Evolutionary conservation across 768 basidiomycete genomes (phyloP), one percentile per base, ranked within the genome.

Genomic region (Paxillus ammoniavirescens): DNA sequence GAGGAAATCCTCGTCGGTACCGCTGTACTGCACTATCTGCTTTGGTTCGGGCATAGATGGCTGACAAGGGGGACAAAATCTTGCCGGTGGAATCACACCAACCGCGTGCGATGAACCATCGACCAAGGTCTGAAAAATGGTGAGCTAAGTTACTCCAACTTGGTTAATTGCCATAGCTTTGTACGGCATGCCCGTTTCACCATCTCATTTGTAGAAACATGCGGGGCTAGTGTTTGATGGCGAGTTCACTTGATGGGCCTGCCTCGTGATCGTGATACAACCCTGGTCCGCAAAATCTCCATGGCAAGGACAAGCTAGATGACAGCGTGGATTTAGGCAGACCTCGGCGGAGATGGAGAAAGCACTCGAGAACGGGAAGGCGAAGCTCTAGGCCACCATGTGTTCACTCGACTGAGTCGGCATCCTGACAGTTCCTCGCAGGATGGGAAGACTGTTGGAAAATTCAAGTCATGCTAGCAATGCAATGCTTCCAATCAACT

Each of bases 1-100:
- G 72, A 77, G 26, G 71, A 81, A 40, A 60, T 81, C 26, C 80
- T 76, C 59, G 67, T 82, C 30, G 80, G 26, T 26, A 26, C 79
- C 0, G 80, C 79, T 13, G 82, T 82, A 60, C 66, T 80, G 35
- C 67, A 72, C 71, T 69, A 47, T 31, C 7, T 30, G 5, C 10
- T n/a, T 28, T 35, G 30, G 30, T 46, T 12, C 6, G 17, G 31
- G 15, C 13, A 30, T 36, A 12, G 26, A 37, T 10, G 28, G 35
- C 18, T 40, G n/a, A 36, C 14, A 50, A 23, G 23, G 54, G 48
- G 55, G 26, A 26, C 26, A 26, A 5, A 26, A 26, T 26, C 5
- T 5, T 26, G 26, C 26, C 2, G 26, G 5, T 26, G 26, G 6
- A 26, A 66, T 43, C 64, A 69, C 53, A 64, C 72, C 45, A 76